Conservation (phyloP, 495 filamentous ascomycete genomes). For the Eremomyces bilateralis region DNA sequence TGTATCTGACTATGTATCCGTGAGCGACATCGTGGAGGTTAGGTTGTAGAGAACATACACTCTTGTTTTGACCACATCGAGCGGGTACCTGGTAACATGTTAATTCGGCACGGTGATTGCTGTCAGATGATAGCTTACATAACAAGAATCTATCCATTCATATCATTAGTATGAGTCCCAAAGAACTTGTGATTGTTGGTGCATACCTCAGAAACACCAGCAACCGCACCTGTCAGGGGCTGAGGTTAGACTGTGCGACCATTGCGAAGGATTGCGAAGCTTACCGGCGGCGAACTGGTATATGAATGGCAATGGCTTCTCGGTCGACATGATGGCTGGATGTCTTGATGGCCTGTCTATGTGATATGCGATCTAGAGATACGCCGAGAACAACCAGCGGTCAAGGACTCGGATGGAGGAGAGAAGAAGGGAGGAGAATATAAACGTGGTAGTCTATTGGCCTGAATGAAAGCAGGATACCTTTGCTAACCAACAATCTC, state of each 20-base stretch:
- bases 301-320: constrained; percentile 57
- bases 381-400: no score
- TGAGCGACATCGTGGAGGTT: constrained; percentile 1
- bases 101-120: background rate
- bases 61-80: constrained; percentile 96
- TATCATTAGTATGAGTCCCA: constrained; percentile 5
- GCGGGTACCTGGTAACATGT: constrained; percentile 53
- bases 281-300: constrained; percentile 70
- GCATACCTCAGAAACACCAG: constrained; percentile 77
- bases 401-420: constrained; percentile 1
- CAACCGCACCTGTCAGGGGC: constrained; percentile 40
- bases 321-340: constrained; percentile 34
- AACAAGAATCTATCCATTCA: constrained; percentile 45
- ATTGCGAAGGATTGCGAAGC: constrained; percentile 6
- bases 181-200: background rate
- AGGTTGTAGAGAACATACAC: constrained; percentile 36
- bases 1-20: constrained; percentile 51
- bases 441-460: constrained; percentile 4
- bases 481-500: no score
- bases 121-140: constrained; percentile 33
- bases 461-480: no score
- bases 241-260: background rate
- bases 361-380: no score
- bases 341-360: no score
- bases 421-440: constrained; percentile 2